A percentile compares a stretch with the other conserved stretches of the same genome.
Conservation (phyloP, 257 asterid species). For the Petunia axillaris region DNA sequence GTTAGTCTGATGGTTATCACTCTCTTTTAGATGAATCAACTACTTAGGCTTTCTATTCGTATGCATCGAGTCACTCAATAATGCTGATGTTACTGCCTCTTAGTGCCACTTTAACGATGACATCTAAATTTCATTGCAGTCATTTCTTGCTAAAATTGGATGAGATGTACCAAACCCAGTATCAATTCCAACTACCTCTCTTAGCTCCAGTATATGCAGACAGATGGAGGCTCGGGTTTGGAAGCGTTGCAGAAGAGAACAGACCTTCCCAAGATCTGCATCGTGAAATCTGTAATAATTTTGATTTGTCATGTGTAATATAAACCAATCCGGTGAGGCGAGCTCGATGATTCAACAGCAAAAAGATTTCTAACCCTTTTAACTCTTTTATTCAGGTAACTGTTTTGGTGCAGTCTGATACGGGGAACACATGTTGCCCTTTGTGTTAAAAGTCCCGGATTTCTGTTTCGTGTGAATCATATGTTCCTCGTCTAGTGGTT, state of each 20-base stretch:
- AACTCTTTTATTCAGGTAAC: background rate
- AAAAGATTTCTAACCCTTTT: slow-evolving; percentile 10
- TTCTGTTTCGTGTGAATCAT: background rate
- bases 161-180: background rate
- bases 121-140: background rate
- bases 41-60: background rate
- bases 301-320: slow-evolving; percentile 13
- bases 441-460: background rate
- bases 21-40: background rate
- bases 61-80: background rate
- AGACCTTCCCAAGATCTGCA: background rate
- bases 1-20: background rate
- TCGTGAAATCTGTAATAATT: slow-evolving; percentile 8
- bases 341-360: slow-evolving; percentile 4
- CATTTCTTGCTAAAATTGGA: slow-evolving; percentile 25
- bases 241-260: background rate
- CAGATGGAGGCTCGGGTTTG: slow-evolving; percentile 20
- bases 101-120: background rate
- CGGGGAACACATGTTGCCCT: slow-evolving; percentile 8
- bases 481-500: background rate
- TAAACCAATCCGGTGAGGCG: slow-evolving; percentile 1
- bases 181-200: background rate
- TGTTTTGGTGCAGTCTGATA: background rate
- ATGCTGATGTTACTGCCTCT: background rate
- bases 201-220: slow-evolving; percentile 1